Evolutionary conservation across 495 filamentous ascomycete species (phyloP).

Genomic region (Apodospora peruviana): DNA sequence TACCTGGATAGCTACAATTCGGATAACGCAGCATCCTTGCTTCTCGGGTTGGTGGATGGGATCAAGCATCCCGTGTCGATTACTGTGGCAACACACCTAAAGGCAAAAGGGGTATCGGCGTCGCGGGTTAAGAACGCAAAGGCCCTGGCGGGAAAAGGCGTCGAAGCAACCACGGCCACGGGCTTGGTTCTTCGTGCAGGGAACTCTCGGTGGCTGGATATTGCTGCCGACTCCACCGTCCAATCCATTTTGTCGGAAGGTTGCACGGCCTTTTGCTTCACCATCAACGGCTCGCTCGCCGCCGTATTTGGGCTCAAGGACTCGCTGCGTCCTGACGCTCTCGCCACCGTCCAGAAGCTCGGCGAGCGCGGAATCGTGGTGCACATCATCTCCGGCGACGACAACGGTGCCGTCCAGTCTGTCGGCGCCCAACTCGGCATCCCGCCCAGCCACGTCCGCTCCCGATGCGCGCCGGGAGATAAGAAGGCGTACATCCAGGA

Average conservation of each 20-base stretch:
- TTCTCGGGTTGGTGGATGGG: conserved; percentile 35
- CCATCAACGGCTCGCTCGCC: conserved; percentile 40
- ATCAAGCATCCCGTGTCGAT: conserved; percentile 67
- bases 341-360: conserved; percentile 42
- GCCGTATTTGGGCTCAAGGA: conserved; percentile 60
- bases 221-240: conserved; percentile 33
- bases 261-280: conserved; percentile 60
- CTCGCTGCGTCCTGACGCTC: conserved; percentile 52
- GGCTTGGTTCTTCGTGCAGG: conserved; percentile 46
- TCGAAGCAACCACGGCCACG: conserved; percentile 22
- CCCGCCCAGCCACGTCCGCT: conserved; percentile 35
- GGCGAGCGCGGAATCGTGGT: conserved; percentile 51
- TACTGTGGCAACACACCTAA: conserved; percentile 50
- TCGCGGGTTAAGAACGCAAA: conserved; percentile 34
- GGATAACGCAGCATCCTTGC: conserved; percentile 14
- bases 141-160: conserved; percentile 44
- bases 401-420: conserved; percentile 50
- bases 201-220: conserved; percentile 57
- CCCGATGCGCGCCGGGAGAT: conserved; percentile 52
- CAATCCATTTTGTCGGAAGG: conserved; percentile 38
- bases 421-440: conserved; percentile 53
- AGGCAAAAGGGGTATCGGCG: conserved; percentile 22
- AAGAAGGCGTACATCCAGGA: conserved; percentile 57
- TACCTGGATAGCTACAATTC: conserved; percentile 18
- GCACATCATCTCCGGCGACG: conserved; percentile 67